Conservation (phyloP, 2,329 filamentous ascomycete species). For the Tolypocladium nubicola region DNA sequence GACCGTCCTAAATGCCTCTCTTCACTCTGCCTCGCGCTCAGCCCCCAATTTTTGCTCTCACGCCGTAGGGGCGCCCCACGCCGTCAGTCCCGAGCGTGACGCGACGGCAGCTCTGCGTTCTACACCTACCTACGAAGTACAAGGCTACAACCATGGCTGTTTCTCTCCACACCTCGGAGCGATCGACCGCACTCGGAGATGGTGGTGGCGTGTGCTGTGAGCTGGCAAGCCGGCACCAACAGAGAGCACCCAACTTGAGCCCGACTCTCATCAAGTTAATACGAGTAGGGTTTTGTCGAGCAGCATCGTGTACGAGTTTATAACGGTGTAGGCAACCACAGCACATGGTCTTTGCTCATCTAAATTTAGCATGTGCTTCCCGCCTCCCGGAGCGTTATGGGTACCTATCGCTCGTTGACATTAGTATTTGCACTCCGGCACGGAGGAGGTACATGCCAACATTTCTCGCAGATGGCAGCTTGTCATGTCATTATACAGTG, state of each 20-base stretch:
- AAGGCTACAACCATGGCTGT: background rate
- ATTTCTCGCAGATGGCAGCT: background rate
- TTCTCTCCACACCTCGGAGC: slow-evolving; percentile 2
- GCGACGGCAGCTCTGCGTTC: background rate
- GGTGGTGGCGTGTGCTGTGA: slow-evolving; percentile 5
- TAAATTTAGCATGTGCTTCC: background rate
- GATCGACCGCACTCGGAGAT: slow-evolving; percentile 5
- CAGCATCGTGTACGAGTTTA: background rate
- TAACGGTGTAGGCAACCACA: background rate
- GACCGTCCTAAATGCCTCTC: background rate
- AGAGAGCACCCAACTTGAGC: background rate
- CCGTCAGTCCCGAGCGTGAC: background rate
- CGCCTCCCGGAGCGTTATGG: background rate
- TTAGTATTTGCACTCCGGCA: background rate
- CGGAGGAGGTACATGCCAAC: background rate
- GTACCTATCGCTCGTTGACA: background rate
- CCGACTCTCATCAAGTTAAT: background rate
- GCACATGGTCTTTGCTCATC: background rate
- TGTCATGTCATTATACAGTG: background rate
- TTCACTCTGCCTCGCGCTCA: background rate
- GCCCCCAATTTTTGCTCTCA: background rate
- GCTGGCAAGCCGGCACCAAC: slow-evolving; percentile 2
- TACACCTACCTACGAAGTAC: background rate
- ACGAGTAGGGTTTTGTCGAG: background rate
- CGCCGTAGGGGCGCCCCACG: background rate